Evolutionary conservation across 192 early-diverging fungal species (phyloP).

Genomic region (Backusella luteola): DNA sequence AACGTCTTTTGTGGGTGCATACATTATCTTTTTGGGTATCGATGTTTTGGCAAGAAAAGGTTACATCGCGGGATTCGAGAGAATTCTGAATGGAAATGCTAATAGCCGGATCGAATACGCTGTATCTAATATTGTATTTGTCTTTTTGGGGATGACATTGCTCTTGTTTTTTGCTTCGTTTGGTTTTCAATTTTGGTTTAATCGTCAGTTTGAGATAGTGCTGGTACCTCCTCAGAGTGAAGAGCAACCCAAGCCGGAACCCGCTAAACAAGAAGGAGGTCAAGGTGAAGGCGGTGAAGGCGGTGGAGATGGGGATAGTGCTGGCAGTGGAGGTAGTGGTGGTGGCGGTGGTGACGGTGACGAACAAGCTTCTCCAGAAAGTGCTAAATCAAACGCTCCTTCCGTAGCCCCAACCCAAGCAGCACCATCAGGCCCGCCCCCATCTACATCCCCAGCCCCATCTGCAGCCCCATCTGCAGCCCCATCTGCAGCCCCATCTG

Average conservation of each 20-base stretch:
- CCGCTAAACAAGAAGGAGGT: neutral
- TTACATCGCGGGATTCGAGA: neutral
- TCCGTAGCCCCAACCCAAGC: no score
- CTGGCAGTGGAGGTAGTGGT: neutral
- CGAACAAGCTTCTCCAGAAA: neutral
- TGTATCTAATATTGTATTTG: neutral
- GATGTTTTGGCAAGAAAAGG: neutral
- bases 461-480: neutral
- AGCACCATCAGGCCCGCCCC: neutral
- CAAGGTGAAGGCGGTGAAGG: neutral
- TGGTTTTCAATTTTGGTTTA: neutral
- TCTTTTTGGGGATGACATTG: neutral
- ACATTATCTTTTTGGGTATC: neutral
- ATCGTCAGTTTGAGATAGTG: conserved; percentile 12
- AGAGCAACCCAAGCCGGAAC: neutral
- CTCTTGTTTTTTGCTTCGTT: conserved; percentile 10
- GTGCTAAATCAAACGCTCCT: neutral
- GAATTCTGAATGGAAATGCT: neutral
- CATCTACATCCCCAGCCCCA: neutral
- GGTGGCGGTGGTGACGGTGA: neutral
- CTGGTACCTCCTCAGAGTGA: neutral
- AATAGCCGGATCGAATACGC: neutral
- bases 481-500: neutral
- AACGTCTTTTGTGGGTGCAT: neutral
- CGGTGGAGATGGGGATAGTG: neutral